These are phyloP conservation scores for Fusarium verticillioides DNA, from an alignment of 2,329 filamentous ascomycete genomes.

Conservation along the genomic window DNA sequence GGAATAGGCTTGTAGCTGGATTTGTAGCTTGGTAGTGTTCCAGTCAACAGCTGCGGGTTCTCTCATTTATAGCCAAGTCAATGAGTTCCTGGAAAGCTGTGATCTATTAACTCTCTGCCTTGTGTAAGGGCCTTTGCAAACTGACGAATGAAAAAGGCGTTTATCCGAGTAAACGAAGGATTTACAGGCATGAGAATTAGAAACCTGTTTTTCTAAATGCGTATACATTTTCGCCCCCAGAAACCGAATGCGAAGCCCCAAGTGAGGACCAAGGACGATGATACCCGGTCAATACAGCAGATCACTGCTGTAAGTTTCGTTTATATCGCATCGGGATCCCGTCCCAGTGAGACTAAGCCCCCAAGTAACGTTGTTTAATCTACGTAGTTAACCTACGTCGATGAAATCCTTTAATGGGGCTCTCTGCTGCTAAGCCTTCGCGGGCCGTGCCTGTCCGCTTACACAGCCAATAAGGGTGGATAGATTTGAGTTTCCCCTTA, in stretches of 20 bases:
- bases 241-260: fast-evolving
- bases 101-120: neutral
- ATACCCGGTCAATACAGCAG: neutral
- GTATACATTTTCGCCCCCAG: neutral
- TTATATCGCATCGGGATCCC: neutral
- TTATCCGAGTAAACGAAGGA: neutral
- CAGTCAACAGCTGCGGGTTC: neutral
- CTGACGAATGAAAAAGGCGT: neutral
- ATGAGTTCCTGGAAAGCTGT: fast-evolving
- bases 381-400: neutral
- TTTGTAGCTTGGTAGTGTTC: neutral
- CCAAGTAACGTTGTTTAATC: neutral
- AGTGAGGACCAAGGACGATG: neutral
- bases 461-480: neutral
- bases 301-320: neutral
- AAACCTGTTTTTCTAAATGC: neutral
- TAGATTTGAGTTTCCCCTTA: neutral
- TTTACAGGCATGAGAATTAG: fast-evolving
- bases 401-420: neutral
- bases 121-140: fast-evolving
- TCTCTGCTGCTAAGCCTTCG: neutral
- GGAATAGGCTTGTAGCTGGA: fast-evolving
- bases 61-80: neutral
- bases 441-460: neutral
- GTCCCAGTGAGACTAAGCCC: fast-evolving